Evolutionary conservation across 2,329 filamentous ascomycete genomes (phyloP), one percentile per base, ranked within the genome.

Genomic region (Pseudogymnoascus destructans): DNA sequence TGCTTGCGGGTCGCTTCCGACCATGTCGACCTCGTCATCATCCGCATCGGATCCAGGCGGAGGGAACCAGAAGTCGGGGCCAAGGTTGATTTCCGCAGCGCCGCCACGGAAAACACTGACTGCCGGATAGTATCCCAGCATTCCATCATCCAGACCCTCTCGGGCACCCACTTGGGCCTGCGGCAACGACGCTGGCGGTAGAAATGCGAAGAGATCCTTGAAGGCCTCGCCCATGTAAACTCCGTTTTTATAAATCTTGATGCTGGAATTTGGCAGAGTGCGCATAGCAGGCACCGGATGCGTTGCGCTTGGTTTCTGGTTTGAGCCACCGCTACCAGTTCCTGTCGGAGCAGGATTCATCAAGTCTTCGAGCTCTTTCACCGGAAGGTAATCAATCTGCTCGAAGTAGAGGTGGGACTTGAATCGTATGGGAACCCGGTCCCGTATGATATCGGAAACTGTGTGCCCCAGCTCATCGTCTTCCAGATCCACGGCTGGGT

Each of bases 391-490:
- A 68, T 95, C 90, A 63, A 90, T 87, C 68, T 89, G 86, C 72
- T 97, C 92, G 71, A 95, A 96, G 73, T 95, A 95, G 57, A 91
- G 86, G 70, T 95, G 89, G 40, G 86, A 84, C 71, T 95, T 96
- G 75, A 95, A 95, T 8, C 91, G 84, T 64, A 97, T 95, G 0
- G 93, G 91, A 46, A 96, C 89, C 55, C 93, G 87, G 71, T 98
- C 95, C 62, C 95, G 89, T 60, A 98, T 88, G 62, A 97, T 87
- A 70, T 97, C 93, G 13, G 82, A 74, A 0, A 80, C 79, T n/a
- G 79, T 77, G 0, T 79, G 76, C 1, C 68, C 65, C 2, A 75
- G 69, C 15, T 75, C 71, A 3, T 80, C 76, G 46, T 84, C 81
- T 63, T 84, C 79, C 0, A 81, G 69, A 67, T 96, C 91, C 0